Evolutionary conservation across 495 filamentous ascomycete genomes (phyloP).

Genomic region (Pyrenula aspistea): DNA sequence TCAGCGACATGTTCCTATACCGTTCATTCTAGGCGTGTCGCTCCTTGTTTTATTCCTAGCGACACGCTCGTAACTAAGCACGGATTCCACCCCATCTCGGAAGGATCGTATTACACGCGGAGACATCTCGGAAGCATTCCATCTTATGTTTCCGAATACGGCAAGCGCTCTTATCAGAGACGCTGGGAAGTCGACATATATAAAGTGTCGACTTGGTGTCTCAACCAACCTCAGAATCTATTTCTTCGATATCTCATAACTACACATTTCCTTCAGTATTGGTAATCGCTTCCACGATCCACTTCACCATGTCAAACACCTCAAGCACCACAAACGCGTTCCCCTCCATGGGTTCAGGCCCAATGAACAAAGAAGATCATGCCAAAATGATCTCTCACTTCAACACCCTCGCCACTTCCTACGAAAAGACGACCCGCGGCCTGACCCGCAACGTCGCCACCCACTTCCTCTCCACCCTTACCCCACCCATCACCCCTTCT

Average conservation of each 20-base stretch:
- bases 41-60: neutral
- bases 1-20: neutral
- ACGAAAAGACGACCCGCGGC: constrained; percentile 2
- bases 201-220: too few species aligned
- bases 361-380: constrained; percentile 1
- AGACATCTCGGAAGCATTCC: constrained; percentile 6
- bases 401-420: neutral
- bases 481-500: constrained; percentile 13
- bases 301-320: constrained; percentile 1
- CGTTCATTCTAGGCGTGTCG: too few species aligned
- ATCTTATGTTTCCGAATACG: constrained; percentile 9
- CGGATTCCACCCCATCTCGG: neutral
- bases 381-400: constrained; percentile 3
- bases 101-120: neutral
- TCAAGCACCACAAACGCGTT: constrained; percentile 1
- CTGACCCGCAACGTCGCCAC: constrained; percentile 13
- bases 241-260: too few species aligned
- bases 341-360: neutral
- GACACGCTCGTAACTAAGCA: too few species aligned
- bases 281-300: constrained; percentile 3
- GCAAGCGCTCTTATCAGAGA: too few species aligned
- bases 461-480: constrained; percentile 8
- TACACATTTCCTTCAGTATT: too few species aligned
- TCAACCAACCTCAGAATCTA: too few species aligned
- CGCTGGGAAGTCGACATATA: too few species aligned